phyloP scores from a whole-genome alignment of 202 grass and related monocot genomes.

The Dendrocalamus latiflorus region DNA sequence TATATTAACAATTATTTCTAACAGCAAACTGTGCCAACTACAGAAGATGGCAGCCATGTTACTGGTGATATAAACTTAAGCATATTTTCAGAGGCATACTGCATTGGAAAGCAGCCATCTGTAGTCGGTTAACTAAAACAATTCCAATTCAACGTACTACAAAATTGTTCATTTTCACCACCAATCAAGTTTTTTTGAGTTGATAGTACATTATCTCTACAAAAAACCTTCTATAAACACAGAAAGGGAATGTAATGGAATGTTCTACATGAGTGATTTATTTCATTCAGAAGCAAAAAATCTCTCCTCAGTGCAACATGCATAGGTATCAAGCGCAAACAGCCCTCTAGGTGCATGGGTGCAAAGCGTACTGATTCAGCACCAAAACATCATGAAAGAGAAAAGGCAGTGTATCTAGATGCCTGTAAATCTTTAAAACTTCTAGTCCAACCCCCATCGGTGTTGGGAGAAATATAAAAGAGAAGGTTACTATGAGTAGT shows the following conservation, averaged over 20 bases:
- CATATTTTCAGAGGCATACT: background rate
- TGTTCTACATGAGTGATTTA: background rate
- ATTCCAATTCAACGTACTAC: background rate
- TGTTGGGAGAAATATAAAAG: background rate
- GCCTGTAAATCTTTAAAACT: background rate
- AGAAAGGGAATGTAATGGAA: background rate
- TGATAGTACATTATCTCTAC: background rate
- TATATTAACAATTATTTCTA: background rate
- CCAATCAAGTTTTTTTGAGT: background rate
- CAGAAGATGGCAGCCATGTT: background rate
- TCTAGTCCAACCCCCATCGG: background rate
- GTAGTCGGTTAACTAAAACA: background rate
- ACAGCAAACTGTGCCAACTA: background rate
- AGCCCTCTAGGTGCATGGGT: background rate
- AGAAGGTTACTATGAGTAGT: background rate
- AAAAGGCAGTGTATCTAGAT: background rate
- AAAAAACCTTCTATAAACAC: background rate
- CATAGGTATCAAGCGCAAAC: background rate
- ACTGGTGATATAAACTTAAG: background rate
- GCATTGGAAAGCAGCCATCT: background rate
- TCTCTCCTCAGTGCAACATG: background rate
- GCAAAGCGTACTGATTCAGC: background rate
- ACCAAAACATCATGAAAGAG: background rate
- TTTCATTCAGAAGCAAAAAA: background rate
- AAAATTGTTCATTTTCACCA: background rate